Base-by-base conservation (phyloP, 2,329 filamentous ascomycete genomes). In the Trichocomaceae sp. region DNA sequence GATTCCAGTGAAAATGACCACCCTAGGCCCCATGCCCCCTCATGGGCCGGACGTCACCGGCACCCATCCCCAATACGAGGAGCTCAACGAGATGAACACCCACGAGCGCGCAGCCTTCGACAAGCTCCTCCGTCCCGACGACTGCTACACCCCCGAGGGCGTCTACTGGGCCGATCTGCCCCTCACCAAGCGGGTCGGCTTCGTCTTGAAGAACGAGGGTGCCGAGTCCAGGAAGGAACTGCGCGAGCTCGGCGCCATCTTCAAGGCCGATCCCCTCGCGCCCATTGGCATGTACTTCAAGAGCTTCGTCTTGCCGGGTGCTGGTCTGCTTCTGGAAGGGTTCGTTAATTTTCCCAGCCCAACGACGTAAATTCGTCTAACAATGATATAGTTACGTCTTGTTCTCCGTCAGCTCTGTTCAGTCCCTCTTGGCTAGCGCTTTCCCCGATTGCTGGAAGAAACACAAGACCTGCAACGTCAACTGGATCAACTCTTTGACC, bases 321-420 rank as follows among this genome's bases (percentile, higher is more conserved):
- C 90, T 61, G 92, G 92, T 69, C 83, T 97, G 50, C 86, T 90
- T 68, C 82, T 97, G 26, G 92, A 97, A 79, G 92, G 84, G 76
- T 83, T 68, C 58, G 76, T 69, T 9, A 29, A 8, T 10, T 45
- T 42, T 41, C 17, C 26, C 22, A 13, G 12, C 19, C 23, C 4
- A 17, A 29, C 2, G 17, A 12, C 6, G 4, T 20, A 15, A 33
- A 19, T 9, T 12, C n/a, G 4, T 7, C 39, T 42, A 22, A 42
- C 39, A 20, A 5, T 22, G 6, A 5, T 8, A 5, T 29, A 83
- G 90, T 64, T 97, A 96, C 68, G 91, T 96, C 42, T 82, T 97
- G 19, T 97, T 97, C 79, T 96, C 91, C 59, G 96, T 97, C 63
- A 92, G 92, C 56, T 96, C 96, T 72, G 77, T 97, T 60, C 84